Conservation (phyloP, 208 protist genomes). For the Leishmania gerbilli region DNA sequence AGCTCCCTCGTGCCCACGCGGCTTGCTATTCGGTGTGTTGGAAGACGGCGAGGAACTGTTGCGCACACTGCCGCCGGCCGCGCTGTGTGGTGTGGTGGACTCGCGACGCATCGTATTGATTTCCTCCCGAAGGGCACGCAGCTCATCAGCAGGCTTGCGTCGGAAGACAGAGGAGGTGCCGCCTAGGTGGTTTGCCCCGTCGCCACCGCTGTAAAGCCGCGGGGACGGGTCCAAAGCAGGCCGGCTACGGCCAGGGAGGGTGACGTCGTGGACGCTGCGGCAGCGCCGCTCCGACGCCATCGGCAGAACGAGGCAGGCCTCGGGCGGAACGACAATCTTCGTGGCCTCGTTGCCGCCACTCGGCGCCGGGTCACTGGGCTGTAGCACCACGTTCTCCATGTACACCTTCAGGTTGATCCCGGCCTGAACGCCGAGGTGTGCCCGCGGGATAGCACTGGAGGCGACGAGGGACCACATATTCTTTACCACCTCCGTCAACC, state of each 20-base stretch:
- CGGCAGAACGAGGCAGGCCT: constrained; percentile 19
- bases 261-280: background rate
- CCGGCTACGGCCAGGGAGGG: background rate
- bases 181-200: background rate
- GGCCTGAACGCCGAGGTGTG: constrained; percentile 33
- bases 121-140: constrained; percentile 55
- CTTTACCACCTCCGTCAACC: constrained; percentile 54
- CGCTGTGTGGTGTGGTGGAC: background rate
- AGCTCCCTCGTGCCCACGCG: background rate
- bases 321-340: constrained; percentile 35
- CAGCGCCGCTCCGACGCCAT: background rate
- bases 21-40: constrained; percentile 1
- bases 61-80: background rate
- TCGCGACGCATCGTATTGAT: constrained; percentile 34
- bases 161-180: background rate
- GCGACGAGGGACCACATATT: constrained; percentile 52
- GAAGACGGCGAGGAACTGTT: background rate
- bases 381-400: constrained; percentile 49
- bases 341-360: constrained; percentile 13
- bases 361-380: constrained; percentile 19
- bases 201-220: background rate
- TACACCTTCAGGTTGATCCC: constrained; percentile 57
- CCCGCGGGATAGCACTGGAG: constrained; percentile 38
- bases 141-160: constrained; percentile 35
- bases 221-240: background rate